Conservation (phyloP, 495 filamentous ascomycete species). For the Alectoria sarmentosa region DNA sequence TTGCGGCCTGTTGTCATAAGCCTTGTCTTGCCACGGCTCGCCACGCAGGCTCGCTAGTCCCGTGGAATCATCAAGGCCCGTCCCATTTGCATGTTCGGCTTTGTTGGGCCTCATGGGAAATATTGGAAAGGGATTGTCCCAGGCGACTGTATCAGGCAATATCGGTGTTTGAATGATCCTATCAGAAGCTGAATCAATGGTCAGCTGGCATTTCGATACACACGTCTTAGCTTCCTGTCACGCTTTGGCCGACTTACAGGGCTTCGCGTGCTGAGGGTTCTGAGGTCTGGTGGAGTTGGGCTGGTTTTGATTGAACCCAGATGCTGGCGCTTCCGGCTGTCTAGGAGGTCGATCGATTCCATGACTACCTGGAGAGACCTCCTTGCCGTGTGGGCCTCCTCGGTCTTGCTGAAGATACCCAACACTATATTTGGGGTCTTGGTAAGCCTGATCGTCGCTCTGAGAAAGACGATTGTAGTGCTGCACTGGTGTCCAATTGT, state of each 20-base stretch:
- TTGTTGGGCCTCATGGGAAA: conserved; percentile 50
- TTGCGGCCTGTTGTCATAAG: conserved; percentile 34
- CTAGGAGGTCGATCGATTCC: neutral
- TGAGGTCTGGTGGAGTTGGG: conserved; percentile 6
- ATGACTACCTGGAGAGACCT: neutral
- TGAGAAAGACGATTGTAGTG: neutral
- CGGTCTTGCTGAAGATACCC: neutral
- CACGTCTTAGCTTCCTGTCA: neutral
- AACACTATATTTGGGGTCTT: neutral
- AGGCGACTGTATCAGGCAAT: conserved; percentile 45
- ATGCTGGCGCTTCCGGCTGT: conserved; percentile 1
- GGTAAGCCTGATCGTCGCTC: neutral
- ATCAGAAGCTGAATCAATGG: conserved; percentile 20
- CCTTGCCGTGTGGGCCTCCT: neutral
- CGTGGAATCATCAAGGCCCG: conserved; percentile 17
- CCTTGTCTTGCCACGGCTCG: conserved; percentile 52
- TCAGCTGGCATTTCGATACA: conserved; percentile 2
- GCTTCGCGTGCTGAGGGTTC: conserved; percentile 12
- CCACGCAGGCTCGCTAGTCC: conserved; percentile 42
- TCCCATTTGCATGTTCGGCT: conserved; percentile 12
- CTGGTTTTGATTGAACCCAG: neutral
- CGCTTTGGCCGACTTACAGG: conserved; percentile 10
- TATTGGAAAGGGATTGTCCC: conserved; percentile 61
- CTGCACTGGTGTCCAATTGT: conserved; percentile 3
- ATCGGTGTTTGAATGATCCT: conserved; percentile 33